A percentile compares a stretch with the other conserved stretches of the same genome.
These are phyloP conservation scores for Nakazawaea siamensis DNA, from an alignment of 805 yeast genomes.

Conservation along the genomic window DNA sequence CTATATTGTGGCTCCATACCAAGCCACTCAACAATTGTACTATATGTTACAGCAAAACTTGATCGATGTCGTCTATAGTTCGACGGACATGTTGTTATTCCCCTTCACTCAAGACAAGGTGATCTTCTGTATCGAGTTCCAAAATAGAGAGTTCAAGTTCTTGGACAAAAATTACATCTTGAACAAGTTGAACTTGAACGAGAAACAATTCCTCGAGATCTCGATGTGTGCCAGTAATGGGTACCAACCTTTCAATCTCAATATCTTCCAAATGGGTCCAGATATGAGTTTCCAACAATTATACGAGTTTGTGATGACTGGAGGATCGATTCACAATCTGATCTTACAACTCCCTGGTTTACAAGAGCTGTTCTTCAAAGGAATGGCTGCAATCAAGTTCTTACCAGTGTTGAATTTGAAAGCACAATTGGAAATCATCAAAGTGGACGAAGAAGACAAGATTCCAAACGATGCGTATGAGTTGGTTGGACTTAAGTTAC, in stretches of 20 bases:
- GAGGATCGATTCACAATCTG: slow-evolving; percentile 40
- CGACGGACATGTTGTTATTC: slow-evolving; percentile 68
- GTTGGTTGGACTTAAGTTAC: slow-evolving; percentile 74
- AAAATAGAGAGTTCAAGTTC: slow-evolving; percentile 55
- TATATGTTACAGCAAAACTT: slow-evolving; percentile 49
- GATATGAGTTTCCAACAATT: slow-evolving; percentile 20
- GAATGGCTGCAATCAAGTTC: slow-evolving; percentile 57
- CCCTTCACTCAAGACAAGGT: slow-evolving; percentile 55
- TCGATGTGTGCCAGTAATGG: slow-evolving; percentile 74
- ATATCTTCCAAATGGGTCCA: slow-evolving; percentile 34
- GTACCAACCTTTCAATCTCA: slow-evolving; percentile 58
- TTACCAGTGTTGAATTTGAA: slow-evolving; percentile 65
- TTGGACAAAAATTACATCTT: slow-evolving; percentile 53
- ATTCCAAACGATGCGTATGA: slow-evolving; percentile 79
- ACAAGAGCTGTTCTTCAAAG: slow-evolving; percentile 52
- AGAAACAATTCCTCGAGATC: slow-evolving; percentile 66
- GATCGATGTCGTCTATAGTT: slow-evolving; percentile 75
- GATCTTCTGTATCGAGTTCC: slow-evolving; percentile 64
- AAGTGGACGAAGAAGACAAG: slow-evolving; percentile 15
- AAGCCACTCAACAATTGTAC: slow-evolving; percentile 72
- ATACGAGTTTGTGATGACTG: slow-evolving; percentile 24
- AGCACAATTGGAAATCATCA: slow-evolving; percentile 61
- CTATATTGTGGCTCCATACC: slow-evolving; percentile 75
- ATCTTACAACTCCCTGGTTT: slow-evolving; percentile 34
- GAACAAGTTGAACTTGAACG: slow-evolving; percentile 49